Percentiles rank a stretch among this genome's conserved stretches.
phyloP scores from a whole-genome alignment of 495 filamentous ascomycete species.

The Neurospora tetrasperma region DNA sequence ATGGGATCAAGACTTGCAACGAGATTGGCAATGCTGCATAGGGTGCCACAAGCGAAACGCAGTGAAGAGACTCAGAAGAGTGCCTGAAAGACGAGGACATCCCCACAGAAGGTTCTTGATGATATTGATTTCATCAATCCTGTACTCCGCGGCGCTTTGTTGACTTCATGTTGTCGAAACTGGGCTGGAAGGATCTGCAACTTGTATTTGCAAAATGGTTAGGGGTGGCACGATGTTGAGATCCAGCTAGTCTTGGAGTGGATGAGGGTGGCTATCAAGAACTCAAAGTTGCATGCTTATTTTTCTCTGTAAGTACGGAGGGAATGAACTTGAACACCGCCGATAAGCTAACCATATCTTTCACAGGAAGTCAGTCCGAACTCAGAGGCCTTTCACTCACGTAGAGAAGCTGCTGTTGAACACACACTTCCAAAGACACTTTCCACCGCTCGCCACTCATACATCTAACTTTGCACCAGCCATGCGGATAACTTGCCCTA shows the following conservation, averaged over 20 bases:
- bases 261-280: slow-evolving; percentile 29
- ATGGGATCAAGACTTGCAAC: neutral
- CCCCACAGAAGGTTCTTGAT: neutral
- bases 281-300: slow-evolving; percentile 32
- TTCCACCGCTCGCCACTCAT: neutral
- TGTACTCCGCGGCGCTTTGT: neutral
- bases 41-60: neutral
- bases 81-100: neutral
- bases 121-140: neutral
- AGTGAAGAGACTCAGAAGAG: neutral
- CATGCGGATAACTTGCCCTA: neutral
- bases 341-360: neutral
- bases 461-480: neutral
- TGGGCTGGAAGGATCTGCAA: no score
- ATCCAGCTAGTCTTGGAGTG: slow-evolving; percentile 30
- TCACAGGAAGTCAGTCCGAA: neutral
- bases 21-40: neutral
- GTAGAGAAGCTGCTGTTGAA: neutral
- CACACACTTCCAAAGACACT: neutral
- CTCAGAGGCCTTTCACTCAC: neutral
- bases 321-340: neutral
- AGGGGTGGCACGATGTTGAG: slow-evolving; percentile 36
- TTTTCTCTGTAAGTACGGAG: slow-evolving; percentile 26
- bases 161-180: neutral
- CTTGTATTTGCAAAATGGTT: neutral